Percentiles rank a stretch among this genome's conserved stretches.
phyloP scores from a whole-genome alignment of 1,139 yeast species.

The Magnusiomyces clavatus region DNA sequence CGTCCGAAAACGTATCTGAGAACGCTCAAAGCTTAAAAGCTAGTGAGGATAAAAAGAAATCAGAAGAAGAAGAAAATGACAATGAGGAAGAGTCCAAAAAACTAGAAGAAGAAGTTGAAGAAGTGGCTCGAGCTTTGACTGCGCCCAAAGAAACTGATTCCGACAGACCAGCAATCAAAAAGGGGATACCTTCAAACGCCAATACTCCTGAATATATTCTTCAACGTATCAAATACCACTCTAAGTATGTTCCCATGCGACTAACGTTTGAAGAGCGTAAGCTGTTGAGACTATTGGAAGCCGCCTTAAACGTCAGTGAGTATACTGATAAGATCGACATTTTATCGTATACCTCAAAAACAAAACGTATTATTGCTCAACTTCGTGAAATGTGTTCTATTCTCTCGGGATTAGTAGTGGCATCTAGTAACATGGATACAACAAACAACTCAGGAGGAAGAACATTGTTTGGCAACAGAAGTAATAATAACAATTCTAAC shows the following conservation, averaged over 20 bases:
- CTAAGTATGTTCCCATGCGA: conserved; percentile 56
- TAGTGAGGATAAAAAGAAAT: conserved; percentile 9
- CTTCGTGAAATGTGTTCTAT: conserved; percentile 67
- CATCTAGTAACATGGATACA: conserved; percentile 22
- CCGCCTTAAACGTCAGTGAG: conserved; percentile 66
- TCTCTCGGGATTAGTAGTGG: conserved; percentile 63
- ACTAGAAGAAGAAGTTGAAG: conserved; percentile 7
- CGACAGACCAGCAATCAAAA: conserved; percentile 1
- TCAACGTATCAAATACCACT: conserved; percentile 39
- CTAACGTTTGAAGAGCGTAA: conserved; percentile 59
- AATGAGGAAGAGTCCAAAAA: not conserved
- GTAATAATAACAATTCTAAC: not conserved
- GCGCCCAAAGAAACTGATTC: too few relatives aligned
- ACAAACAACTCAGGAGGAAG: conserved; percentile 62
- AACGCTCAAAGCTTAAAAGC: not conserved
- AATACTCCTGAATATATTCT: conserved; percentile 17
- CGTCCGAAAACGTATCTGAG: not conserved
- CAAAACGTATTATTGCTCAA: conserved; percentile 60
- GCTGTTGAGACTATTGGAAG: conserved; percentile 51
- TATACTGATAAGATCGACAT: conserved; percentile 71
- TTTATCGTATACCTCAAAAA: conserved; percentile 50
- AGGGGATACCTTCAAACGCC: conserved; percentile 1
- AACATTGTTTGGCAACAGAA: conserved; percentile 34
- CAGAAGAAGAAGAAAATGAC: conserved; percentile 14
- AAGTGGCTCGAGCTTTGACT: conserved; percentile 11